phyloP scores from a whole-genome alignment of 2,329 filamentous ascomycete genomes.

The Bimuria novae-zelandiae region DNA sequence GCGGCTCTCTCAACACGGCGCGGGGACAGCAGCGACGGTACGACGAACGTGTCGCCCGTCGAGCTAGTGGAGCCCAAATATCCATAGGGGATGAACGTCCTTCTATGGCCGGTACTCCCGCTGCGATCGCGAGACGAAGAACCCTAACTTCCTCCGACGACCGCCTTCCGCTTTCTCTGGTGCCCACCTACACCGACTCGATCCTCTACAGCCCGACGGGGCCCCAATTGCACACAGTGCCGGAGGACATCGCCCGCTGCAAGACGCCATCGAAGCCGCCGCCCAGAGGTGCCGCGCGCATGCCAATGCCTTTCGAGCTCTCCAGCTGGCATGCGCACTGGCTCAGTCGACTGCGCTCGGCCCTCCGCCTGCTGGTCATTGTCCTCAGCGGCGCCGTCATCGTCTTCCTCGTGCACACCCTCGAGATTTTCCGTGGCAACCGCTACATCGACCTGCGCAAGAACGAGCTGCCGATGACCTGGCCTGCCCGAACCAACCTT shows the following conservation, averaged over 20 bases:
- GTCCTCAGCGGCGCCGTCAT: conserved; percentile 44
- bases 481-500: conserved; percentile 44
- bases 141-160: conserved; percentile 14
- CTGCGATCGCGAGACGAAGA: conserved; percentile 20
- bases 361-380: conserved; percentile 43
- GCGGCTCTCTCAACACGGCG: conserved; percentile 8
- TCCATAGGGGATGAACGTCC: neutral
- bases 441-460: conserved; percentile 42
- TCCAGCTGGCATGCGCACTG: conserved; percentile 36
- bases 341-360: conserved; percentile 43
- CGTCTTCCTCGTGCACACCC: conserved; percentile 43
- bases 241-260: conserved; percentile 26
- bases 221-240: conserved; percentile 22
- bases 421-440: conserved; percentile 42
- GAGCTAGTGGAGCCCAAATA: conserved; percentile 5
- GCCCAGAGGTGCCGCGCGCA: conserved; percentile 21
- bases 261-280: conserved; percentile 9
- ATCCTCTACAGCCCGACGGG: conserved; percentile 22
- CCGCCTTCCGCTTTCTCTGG: conserved; percentile 18
- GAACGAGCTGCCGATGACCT: conserved; percentile 45
- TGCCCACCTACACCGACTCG: conserved; percentile 21
- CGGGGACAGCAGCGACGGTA: conserved; percentile 10
- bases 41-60: conserved; percentile 8
- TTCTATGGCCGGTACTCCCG: conserved; percentile 25
- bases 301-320: conserved; percentile 35